Percentiles rank a stretch among this genome's conserved stretches.
phyloP scores from a whole-genome alignment of 257 asterid genomes.

The Solanum raphanifolium region DNA sequence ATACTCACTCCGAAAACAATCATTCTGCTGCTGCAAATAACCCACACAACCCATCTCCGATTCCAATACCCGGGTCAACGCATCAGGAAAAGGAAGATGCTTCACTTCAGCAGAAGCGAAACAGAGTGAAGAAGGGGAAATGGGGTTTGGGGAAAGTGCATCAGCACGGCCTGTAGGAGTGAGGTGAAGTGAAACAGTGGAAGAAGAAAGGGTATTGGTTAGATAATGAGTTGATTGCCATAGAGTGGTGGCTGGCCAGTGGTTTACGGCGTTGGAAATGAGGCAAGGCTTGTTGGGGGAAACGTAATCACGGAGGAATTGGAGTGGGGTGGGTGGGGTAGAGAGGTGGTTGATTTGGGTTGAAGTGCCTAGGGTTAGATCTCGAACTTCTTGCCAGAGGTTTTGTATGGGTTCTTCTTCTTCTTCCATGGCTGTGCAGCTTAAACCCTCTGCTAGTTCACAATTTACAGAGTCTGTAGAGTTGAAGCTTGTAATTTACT shows the following conservation, averaged over 20 bases:
- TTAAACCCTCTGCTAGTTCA: not conserved
- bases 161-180: slow-evolving; percentile 88
- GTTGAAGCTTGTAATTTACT: too few relatives aligned
- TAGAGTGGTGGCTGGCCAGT: slow-evolving; percentile 71
- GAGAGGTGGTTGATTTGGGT: slow-evolving; percentile 45
- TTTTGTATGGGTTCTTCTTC: slow-evolving; percentile 22
- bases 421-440: slow-evolving; percentile 1
- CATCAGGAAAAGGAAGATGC: slow-evolving; percentile 41
- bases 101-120: slow-evolving; percentile 78
- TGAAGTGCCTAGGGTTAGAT: slow-evolving; percentile 42
- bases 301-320: slow-evolving; percentile 70
- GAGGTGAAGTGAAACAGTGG: slow-evolving; percentile 76
- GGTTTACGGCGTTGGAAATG: slow-evolving; percentile 58
- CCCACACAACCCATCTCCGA: slow-evolving; percentile 31
- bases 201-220: slow-evolving; percentile 43
- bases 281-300: slow-evolving; percentile 72
- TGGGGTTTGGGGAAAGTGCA: slow-evolving; percentile 45
- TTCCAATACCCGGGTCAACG: slow-evolving; percentile 35
- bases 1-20: slow-evolving; percentile 74
- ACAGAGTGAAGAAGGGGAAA: slow-evolving; percentile 38
- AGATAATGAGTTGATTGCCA: slow-evolving; percentile 68
- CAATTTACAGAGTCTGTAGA: not conserved
- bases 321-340: slow-evolving; percentile 65
- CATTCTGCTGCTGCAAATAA: slow-evolving; percentile 89
- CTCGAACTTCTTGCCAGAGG: slow-evolving; percentile 80